phyloP scores from a whole-genome alignment of 352 stramenopile genomes.

The Globisporangium parvum region DNA sequence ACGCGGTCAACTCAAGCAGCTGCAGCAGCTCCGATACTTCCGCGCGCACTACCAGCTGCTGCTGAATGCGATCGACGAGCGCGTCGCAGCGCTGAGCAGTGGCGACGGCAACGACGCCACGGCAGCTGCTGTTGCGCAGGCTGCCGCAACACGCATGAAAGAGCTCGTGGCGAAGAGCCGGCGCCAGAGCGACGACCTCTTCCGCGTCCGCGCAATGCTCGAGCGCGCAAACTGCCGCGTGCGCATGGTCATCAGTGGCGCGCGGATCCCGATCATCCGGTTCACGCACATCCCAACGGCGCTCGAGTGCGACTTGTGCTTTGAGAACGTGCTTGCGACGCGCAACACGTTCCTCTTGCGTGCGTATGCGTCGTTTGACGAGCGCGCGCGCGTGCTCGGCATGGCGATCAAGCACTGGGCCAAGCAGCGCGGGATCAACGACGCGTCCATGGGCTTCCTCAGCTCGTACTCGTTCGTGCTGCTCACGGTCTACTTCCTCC shows the following conservation, averaged over 20 bases:
- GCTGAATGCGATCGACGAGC: conserved; percentile 22
- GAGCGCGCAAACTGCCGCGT: conserved; percentile 52
- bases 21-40: conserved; percentile 39
- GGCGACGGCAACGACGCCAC: conserved; percentile 10
- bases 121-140: conserved; percentile 4
- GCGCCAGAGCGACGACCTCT: conserved; percentile 40
- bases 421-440: conserved; percentile 95
- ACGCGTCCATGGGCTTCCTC: conserved; percentile 93
- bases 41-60: conserved; percentile 28
- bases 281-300: conserved; percentile 51
- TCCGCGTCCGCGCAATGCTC: conserved; percentile 37
- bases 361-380: conserved; percentile 69
- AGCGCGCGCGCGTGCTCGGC: conserved; percentile 82
- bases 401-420: conserved; percentile 98
- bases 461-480: conserved; percentile 98
- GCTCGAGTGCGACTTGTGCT: conserved; percentile 79
- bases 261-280: conserved; percentile 77
- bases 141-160: conserved; percentile 22
- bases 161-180: conserved; percentile 29
- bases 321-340: conserved; percentile 75
- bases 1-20: conserved; percentile 20
- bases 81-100: conserved; percentile 13
- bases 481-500: conserved; percentile 96
- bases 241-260: conserved; percentile 53
- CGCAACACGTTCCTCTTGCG: conserved; percentile 80